phyloP scores from a whole-genome alignment of 768 basidiomycete species.

The Gymnopilus dilepis region DNA sequence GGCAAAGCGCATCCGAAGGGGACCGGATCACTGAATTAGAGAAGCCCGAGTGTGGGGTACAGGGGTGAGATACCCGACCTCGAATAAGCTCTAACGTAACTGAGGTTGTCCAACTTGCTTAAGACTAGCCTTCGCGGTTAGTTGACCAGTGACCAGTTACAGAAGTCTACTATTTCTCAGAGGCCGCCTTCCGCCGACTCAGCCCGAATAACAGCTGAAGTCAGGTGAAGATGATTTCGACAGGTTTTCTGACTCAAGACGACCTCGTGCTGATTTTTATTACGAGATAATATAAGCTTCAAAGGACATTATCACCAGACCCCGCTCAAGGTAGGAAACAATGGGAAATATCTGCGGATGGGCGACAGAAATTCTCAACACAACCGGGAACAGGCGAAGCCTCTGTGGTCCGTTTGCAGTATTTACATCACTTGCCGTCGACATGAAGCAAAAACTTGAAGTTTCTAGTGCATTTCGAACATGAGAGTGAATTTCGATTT shows the following conservation, averaged over 20 bases:
- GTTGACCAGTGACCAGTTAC: no score
- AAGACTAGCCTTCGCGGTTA: no score
- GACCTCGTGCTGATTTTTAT: neutral
- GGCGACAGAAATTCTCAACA: no score
- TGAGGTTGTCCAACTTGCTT: neutral
- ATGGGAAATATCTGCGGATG: no score
- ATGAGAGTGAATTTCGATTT: no score
- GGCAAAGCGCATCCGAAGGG: neutral
- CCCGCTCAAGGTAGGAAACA: neutral
- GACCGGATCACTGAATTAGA: constrained; percentile 1
- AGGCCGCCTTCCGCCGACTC: neutral
- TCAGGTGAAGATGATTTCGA: neutral
- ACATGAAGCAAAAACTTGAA: no score
- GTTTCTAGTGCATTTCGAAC: no score
- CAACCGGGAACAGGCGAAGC: no score
- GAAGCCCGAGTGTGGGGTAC: constrained; percentile 1
- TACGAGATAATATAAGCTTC: no score
- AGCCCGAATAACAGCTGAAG: neutral
- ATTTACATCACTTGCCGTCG: no score
- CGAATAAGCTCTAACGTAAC: neutral
- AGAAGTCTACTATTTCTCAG: neutral
- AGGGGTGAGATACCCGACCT: neutral
- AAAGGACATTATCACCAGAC: neutral
- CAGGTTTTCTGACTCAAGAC: neutral
- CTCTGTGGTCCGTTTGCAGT: no score